phyloP scores from a whole-genome alignment of 1,284 basidiomycete species.

The Ustilago lituana region DNA sequence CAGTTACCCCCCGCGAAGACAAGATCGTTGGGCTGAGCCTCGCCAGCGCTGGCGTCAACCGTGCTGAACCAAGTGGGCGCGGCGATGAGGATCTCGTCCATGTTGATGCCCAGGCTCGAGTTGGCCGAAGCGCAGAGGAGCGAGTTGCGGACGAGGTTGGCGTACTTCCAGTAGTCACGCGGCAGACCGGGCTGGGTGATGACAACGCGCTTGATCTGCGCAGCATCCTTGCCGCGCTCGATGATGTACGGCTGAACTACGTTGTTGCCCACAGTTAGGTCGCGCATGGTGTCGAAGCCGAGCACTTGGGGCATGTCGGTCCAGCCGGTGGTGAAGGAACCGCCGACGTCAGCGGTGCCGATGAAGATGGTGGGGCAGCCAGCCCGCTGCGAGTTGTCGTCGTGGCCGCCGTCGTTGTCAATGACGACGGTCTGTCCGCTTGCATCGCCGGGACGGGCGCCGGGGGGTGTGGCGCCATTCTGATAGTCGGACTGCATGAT shows the following conservation, averaged over 20 bases:
- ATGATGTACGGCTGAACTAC: conserved; percentile 54
- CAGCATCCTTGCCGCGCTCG: conserved; percentile 33
- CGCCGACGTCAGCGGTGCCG: conserved; percentile 53
- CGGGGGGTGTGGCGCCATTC: conserved; percentile 55
- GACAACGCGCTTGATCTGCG: conserved; percentile 55
- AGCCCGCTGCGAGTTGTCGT: conserved; percentile 55
- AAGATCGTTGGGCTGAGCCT: conserved; percentile 49
- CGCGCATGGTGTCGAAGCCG: conserved; percentile 59
- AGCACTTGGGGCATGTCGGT: conserved; percentile 55
- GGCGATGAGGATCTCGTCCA: conserved; percentile 53
- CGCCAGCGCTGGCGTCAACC: conserved; percentile 44
- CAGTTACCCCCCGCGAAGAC: conserved; percentile 40
- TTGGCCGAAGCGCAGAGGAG: conserved; percentile 53
- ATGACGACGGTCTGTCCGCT: conserved; percentile 57
- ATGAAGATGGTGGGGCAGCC: conserved; percentile 60
- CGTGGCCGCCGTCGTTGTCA: conserved; percentile 45
- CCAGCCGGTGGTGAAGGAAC: conserved; percentile 52
- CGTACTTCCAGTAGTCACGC: conserved; percentile 61
- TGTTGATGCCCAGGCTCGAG: conserved; percentile 43
- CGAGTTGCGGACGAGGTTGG: conserved; percentile 57
- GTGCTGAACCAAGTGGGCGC: conserved; percentile 54
- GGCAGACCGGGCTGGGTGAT: conserved; percentile 55
- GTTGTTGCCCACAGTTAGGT: conserved; percentile 37
- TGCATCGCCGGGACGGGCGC: conserved; percentile 46
- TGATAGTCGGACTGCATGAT: conserved; percentile 50